A percentile compares a stretch with the other conserved stretches of the same genome.
Evolutionary conservation across 768 basidiomycete species (phyloP).

Genomic region (Pleurotus djamor): DNA sequence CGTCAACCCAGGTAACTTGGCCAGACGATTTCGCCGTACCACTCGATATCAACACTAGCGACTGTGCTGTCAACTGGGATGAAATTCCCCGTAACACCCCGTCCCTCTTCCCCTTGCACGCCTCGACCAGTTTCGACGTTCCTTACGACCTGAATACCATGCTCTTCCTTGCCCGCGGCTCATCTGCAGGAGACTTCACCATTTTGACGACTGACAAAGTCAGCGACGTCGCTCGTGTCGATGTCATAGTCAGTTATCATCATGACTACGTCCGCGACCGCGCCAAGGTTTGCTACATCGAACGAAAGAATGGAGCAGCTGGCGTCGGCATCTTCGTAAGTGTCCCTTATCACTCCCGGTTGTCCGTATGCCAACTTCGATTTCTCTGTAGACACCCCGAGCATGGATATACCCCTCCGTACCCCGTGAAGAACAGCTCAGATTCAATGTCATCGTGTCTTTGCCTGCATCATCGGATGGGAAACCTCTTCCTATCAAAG

Average conservation of each 20-base stretch:
- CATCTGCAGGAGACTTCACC: constrained; percentile 22
- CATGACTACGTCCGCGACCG: constrained; percentile 15
- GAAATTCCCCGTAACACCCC: constrained; percentile 1
- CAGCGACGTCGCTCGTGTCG: constrained; percentile 20
- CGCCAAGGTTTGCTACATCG: constrained; percentile 26
- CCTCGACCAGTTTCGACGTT: constrained; percentile 13
- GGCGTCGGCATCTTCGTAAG: constrained; percentile 37
- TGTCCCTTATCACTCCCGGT: background rate
- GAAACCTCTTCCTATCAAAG: constrained; percentile 29
- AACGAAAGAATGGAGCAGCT: constrained; percentile 18
- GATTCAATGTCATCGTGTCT: constrained; percentile 31
- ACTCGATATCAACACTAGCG: background rate
- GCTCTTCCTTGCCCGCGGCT: constrained; percentile 25
- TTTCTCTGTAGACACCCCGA: constrained; percentile 26
- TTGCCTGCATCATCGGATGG: constrained; percentile 27
- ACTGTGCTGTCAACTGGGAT: constrained; percentile 10
- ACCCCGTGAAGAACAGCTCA: constrained; percentile 14
- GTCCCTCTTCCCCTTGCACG: constrained; percentile 11
- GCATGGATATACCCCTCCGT: background rate
- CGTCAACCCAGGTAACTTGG: constrained; percentile 1
- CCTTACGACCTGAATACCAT: constrained; percentile 20
- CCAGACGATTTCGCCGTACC: constrained; percentile 9
- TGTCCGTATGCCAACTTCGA: background rate
- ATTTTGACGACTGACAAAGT: constrained; percentile 18
- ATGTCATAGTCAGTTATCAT: constrained; percentile 21